Evolutionary conservation across 345 rosid genomes (phyloP), one percentile per base, ranked within the genome.

Genomic region (Moringa oleifera): DNA sequence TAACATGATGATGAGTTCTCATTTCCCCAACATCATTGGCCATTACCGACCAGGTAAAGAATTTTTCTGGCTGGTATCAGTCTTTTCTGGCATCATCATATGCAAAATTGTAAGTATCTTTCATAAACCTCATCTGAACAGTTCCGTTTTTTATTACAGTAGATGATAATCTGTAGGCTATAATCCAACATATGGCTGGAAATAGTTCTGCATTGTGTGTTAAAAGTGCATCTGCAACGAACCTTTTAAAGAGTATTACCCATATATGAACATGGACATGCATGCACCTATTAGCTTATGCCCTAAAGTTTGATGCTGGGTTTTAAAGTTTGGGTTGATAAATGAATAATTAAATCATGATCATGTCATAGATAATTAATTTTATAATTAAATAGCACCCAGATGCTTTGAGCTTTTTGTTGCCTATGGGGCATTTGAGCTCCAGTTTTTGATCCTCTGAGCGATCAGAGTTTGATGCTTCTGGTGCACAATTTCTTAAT

Each of bases 31-130:
- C 50, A 22, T 56, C 18, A 50, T 23, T 51, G n/a, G n/a, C n/a
- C n/a, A n/a, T n/a, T n/a, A n/a, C n/a, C n/a, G n/a, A n/a, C 63
- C 73, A 56, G 58, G 68, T 54, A 70, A 61, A 68, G 70, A 70
- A 53, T 45, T 70, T 61, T 50, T 70, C 24, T 66, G 76, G 77
- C 59, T 80, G 53, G 73, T 65, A 24, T 71, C 82, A 17, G 41
- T 75, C 51, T 64, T 75, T 55, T 69, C 51, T 45, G 85, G 90
- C 53, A 74, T 81, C 66, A 46, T 80, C 67, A 71, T 79, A 66
- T 85, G 90, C 73, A 76, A 63, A 64, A 49, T 71, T 61, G 90
- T 82, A 69, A 80, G 85, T 60, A 20, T 57, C 21, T 41, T 41
- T 41, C 2, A 1, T 41, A 41, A 41, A 7, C 12, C 2, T 11